Evolutionary conservation across 148 eudicot species (phyloP), one percentile per base, ranked within the genome.

Genomic region (Amaranthus palmeri): DNA sequence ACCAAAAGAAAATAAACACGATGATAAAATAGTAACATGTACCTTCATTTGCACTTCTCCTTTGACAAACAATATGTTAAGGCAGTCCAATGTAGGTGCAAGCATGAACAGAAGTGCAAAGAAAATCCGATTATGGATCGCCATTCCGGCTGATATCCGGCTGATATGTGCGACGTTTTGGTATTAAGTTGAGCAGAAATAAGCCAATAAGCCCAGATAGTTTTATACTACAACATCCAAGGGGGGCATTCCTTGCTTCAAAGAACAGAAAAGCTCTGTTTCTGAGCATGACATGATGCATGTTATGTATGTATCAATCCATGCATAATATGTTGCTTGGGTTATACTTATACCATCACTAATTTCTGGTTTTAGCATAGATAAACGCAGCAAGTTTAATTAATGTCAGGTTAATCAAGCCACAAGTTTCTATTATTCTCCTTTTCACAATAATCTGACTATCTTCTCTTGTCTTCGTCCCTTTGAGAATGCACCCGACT

Each of bases 201-300:
- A 62, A 51, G 40, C 14, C 7, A 3, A 52, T 44, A 59, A 17
- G 10, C 2, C 6, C 3, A 11, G 10, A 13, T 53, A 41, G 10
- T 9, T 59, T 67, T 58, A 67, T 74, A 67, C 55, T 40, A 4
- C 7, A 7, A 12, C 12, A 43, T 43, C 18, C 0, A 0, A 15
- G 11, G 10, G 54, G 3, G 43, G 52, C 60, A 78, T 81, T 81
- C 84, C 64, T 84, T 76, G 41, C 87, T 78, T 81, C 55, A 62
- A 9, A 57, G 47, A 60, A 73, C 72, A n/a, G 59, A 73, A 73
- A 77, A 50, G 56, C 45, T 56, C 54, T 71, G 70, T 67, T 66
- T 77, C 78, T 46, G 61, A 14, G 15, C 64, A 54, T 54, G 51
- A 15, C 4, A 18, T 44, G 17, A 47, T 4, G 69, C 45, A 4